phyloP scores from a whole-genome alignment of 257 asterid species.

The Orobanche coerulescens region DNA sequence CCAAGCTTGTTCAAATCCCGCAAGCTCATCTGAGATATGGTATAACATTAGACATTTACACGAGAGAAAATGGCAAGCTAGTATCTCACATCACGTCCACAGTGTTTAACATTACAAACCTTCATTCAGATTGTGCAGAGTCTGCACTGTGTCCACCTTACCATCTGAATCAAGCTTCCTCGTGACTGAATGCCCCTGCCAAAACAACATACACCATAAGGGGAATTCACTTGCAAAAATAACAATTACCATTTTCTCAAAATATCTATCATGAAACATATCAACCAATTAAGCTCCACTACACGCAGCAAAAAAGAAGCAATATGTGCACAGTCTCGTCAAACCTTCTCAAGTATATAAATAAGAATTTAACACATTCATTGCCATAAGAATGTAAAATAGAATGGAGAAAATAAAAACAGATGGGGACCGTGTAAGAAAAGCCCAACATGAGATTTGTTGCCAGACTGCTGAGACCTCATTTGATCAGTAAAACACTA shows the following conservation, averaged over 20 bases:
- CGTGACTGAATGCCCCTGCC: conserved; percentile 69
- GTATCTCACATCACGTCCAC: background rate
- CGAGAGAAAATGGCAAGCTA: background rate
- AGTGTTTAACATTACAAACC: conserved; percentile 37
- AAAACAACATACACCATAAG: background rate
- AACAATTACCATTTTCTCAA: background rate
- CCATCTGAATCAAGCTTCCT: conserved; percentile 73
- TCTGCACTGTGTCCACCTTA: conserved; percentile 60
- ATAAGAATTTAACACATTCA: too few relatives aligned
- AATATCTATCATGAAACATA: background rate
- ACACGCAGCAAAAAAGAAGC: background rate
- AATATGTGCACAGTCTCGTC: background rate
- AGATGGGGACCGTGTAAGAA: too few relatives aligned
- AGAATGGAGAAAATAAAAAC: too few relatives aligned
- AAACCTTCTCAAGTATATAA: too few relatives aligned
- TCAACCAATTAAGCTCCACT: background rate
- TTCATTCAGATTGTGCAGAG: conserved; percentile 67
- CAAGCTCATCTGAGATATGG: conserved; percentile 50
- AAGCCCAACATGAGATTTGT: background rate
- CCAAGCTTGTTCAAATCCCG: conserved; percentile 66
- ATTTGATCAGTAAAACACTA: background rate
- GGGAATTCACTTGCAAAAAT: background rate
- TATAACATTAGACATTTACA: background rate
- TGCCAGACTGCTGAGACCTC: background rate
- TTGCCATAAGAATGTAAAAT: too few relatives aligned